phyloP scores from a whole-genome alignment of 2,329 filamentous ascomycete species.

The Periconia sp. region DNA sequence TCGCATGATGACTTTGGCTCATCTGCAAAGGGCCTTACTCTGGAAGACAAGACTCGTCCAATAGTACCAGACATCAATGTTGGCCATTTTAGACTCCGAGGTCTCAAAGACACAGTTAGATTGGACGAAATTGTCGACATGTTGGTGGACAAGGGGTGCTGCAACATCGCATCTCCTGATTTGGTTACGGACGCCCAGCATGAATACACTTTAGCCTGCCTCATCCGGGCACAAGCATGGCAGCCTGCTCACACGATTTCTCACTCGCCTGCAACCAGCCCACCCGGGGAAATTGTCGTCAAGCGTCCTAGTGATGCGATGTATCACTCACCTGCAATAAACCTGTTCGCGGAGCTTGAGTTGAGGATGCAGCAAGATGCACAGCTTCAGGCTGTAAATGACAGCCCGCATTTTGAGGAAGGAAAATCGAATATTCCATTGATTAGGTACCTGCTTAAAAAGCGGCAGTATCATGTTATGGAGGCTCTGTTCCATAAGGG shows the following conservation, averaged over 20 bases:
- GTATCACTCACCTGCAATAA: too few relatives aligned
- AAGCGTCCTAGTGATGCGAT: too few relatives aligned
- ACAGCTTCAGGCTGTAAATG: neutral
- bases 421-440: neutral
- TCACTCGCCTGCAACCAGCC: too few relatives aligned
- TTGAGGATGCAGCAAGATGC: neutral
- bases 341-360: neutral
- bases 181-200: neutral
- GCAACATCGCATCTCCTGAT: too few relatives aligned
- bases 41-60: neutral
- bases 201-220: neutral
- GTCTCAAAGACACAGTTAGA: neutral
- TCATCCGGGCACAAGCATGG: neutral
- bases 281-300: too few relatives aligned
- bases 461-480: slow-evolving; percentile 4
- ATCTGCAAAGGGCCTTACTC: slow-evolving; percentile 1
- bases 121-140: slow-evolving; percentile 13
- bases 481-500: slow-evolving; percentile 2
- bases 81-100: neutral
- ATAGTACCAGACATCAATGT: neutral
- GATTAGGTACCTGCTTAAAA: neutral
- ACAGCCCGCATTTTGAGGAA: neutral
- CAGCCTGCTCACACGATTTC: too few relatives aligned
- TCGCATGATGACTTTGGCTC: neutral
- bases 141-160: neutral